phyloP scores from a whole-genome alignment of 345 rosid genomes.

The Acer saccharum region DNA sequence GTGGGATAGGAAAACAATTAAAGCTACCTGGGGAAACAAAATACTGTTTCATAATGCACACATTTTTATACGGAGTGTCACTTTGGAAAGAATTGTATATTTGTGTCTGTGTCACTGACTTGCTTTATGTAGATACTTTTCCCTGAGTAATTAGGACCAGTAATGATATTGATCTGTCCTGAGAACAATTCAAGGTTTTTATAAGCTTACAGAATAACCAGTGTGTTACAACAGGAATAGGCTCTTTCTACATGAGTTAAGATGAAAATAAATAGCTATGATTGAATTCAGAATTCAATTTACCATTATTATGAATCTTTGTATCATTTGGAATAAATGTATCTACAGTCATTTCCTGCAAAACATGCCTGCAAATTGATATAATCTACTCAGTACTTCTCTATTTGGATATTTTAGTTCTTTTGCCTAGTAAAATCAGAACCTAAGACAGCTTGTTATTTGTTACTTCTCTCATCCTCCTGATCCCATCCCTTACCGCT shows the following conservation, averaged over 20 bases:
- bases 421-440: constrained; percentile 5
- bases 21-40: constrained; percentile 70
- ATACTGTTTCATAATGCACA: constrained; percentile 1
- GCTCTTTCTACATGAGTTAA: background rate
- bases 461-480: constrained; percentile 7
- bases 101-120: constrained; percentile 39
- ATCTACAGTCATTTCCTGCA: constrained; percentile 98
- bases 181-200: constrained; percentile 31
- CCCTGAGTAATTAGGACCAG: constrained; percentile 98
- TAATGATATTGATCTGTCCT: constrained; percentile 83
- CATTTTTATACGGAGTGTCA: constrained; percentile 3
- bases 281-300: constrained; percentile 20
- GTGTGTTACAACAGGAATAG: background rate
- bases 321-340: constrained; percentile 96
- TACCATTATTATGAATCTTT: constrained; percentile 64
- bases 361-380: constrained; percentile 69
- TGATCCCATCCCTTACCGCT: background rate
- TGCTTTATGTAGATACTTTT: constrained; percentile 95
- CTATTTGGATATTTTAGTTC: background rate
- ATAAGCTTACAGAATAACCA: background rate
- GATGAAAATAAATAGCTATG: constrained; percentile 15
- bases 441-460: background rate
- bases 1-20: constrained; percentile 93
- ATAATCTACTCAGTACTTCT: constrained; percentile 2
- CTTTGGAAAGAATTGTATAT: background rate